These are phyloP conservation scores for Hypericum perforatum DNA, from an alignment of 345 rosid genomes.

Conservation along the genomic window DNA sequence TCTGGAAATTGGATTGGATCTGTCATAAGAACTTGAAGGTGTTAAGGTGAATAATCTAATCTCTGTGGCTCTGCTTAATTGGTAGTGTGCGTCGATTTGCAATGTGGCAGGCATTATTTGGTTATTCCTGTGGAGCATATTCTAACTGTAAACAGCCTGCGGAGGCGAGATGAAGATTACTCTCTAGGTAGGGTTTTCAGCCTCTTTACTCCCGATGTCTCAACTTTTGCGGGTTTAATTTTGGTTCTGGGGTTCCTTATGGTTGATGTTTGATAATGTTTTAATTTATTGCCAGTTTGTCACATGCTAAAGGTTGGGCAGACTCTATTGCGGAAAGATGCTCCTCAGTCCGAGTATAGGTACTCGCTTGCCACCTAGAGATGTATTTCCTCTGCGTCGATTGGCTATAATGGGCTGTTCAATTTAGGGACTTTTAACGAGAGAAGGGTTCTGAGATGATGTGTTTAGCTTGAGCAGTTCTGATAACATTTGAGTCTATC, in stretches of 20 bases:
- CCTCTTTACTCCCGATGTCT: not conserved
- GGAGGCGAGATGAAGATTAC: slow-evolving; percentile 58
- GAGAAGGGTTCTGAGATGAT: too few species aligned
- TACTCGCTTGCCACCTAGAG: slow-evolving; percentile 6
- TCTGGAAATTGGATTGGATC: too few species aligned
- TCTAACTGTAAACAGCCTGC: slow-evolving; percentile 58
- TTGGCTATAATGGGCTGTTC: too few species aligned
- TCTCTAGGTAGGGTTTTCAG: slow-evolving; percentile 40
- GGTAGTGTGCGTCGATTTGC: not conserved
- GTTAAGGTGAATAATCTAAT: not conserved
- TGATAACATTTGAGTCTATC: too few species aligned
- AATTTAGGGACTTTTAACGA: too few species aligned
- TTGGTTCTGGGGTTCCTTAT: not conserved
- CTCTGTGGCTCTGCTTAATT: not conserved
- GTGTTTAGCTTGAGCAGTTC: too few species aligned
- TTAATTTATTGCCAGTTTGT: slow-evolving; percentile 34
- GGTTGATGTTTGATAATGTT: not conserved
- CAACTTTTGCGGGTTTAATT: not conserved
- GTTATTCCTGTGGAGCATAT: slow-evolving; percentile 73
- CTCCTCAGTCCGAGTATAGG: slow-evolving; percentile 54
- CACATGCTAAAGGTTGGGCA: slow-evolving; percentile 80
- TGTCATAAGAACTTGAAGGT: too few species aligned
- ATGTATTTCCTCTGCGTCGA: too few species aligned
- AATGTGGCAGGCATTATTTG: slow-evolving; percentile 59
- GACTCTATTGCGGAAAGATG: slow-evolving; percentile 42